Evolutionary conservation across 2,329 filamentous ascomycete species (phyloP), one percentile per base, ranked within the genome.

Genomic region (Chaetomium strumarium): DNA sequence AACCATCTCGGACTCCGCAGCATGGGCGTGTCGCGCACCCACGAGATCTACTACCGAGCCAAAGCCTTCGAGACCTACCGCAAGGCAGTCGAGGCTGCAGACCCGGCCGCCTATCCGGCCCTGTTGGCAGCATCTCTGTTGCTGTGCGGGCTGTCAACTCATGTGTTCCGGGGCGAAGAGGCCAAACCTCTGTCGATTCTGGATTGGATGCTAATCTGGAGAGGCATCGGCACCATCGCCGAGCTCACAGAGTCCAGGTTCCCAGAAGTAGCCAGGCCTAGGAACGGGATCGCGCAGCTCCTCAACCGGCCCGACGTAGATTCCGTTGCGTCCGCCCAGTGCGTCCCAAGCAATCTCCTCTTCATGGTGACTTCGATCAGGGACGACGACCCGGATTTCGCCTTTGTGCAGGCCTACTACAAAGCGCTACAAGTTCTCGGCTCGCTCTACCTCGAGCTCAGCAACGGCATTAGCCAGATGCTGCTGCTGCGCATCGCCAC

Each of bases 141-240:
- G 14, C 70, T 80, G 53, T 74, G 73, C 24, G 77, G 72, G 6
- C 65, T 80, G 5, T 74, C 76, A 10, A 75, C 75, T 5, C 69
- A 78, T 49, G 67, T 67, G 48, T 80, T 81, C 60, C 72, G 76
- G 3, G 74, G 78, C n/a, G 63, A 67, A 0, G 68, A 74, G 44
- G 63, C 64, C 16, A 69, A 67, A 41, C 69, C 71, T 1, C 68
- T 81, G 2, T 79, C 75, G 58, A 72, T 81, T 30, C 63, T 80
- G 41, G 73, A 80, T 60, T 82, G 79, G 78, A 76, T 81, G 65
- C 59, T 73, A 3, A 68, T 81, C 12, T 82, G 78, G 77, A 68
- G 72, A 10, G 78, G 78, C 10, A 80, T 76, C 24, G 70, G 75
- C 30, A 62, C 76, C 14, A 75, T 81, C 30, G 66, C 79, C 37